phyloP scores from a whole-genome alignment of 2,329 filamentous ascomycete genomes.

The Pseudocercospora ulei region DNA sequence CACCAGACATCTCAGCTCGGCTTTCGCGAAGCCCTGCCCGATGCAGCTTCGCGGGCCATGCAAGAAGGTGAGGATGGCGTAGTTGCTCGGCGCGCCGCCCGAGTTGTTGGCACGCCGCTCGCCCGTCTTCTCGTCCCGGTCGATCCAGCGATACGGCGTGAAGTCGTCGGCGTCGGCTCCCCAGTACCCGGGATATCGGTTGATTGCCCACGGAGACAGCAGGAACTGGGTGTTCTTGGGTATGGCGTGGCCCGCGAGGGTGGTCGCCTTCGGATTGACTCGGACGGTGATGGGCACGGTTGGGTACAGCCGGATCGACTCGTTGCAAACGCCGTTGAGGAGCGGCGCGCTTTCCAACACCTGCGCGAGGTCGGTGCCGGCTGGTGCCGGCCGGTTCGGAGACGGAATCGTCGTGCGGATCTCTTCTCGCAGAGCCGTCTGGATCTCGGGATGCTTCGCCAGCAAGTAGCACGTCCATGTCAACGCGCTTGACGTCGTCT shows the following conservation, averaged over 20 bases:
- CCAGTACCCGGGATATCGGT: slow-evolving; percentile 39
- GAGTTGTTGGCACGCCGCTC: slow-evolving; percentile 39
- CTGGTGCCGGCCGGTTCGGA: slow-evolving; percentile 23
- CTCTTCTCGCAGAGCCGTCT: slow-evolving; percentile 58
- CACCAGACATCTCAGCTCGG: slow-evolving; percentile 28
- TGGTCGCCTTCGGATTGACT: slow-evolving; percentile 38
- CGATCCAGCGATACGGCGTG: slow-evolving; percentile 41
- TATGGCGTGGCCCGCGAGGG: slow-evolving; percentile 35
- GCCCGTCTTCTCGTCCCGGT: slow-evolving; percentile 27
- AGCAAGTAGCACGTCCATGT: slow-evolving; percentile 67
- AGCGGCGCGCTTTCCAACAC: slow-evolving; percentile 40
- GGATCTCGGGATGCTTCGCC: slow-evolving; percentile 55
- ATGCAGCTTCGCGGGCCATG: slow-evolving; percentile 71
- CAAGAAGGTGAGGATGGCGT: slow-evolving; percentile 24
- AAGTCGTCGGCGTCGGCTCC: slow-evolving; percentile 38
- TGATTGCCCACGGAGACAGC: slow-evolving; percentile 38
- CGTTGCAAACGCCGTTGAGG: slow-evolving; percentile 42
- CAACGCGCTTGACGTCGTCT: slow-evolving; percentile 65
- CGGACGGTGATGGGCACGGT: slow-evolving; percentile 43
- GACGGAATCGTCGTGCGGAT: slow-evolving; percentile 53
- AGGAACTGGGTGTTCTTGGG: slow-evolving; percentile 36
- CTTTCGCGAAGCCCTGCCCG: slow-evolving; percentile 59
- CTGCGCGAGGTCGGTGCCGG: slow-evolving; percentile 31
- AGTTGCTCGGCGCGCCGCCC: slow-evolving; percentile 60
- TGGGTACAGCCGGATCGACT: slow-evolving; percentile 41